Evolutionary conservation across 2,329 filamentous ascomycete species (phyloP).

Genomic region (Phialophora expanda): DNA sequence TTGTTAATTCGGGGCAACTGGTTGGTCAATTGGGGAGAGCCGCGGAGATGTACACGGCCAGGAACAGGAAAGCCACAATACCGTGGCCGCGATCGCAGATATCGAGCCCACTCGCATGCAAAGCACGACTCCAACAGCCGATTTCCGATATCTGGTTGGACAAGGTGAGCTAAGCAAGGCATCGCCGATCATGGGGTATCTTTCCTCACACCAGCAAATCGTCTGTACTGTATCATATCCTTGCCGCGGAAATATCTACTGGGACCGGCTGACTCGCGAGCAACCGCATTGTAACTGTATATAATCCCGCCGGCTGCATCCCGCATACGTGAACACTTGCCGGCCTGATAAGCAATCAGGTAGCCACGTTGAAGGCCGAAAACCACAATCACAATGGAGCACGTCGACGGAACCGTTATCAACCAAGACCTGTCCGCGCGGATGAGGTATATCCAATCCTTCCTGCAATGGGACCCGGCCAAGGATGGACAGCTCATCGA

Average conservation of each 20-base stretch:
- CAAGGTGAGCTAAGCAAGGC: background rate
- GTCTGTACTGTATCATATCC: background rate
- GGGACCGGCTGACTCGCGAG: background rate
- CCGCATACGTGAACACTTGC: background rate
- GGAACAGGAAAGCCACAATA: background rate
- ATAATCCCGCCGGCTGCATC: background rate
- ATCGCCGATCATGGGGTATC: background rate
- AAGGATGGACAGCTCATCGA: constrained; percentile 40
- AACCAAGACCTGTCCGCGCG: constrained; percentile 31
- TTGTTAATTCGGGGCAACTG: background rate
- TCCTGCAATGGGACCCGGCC: constrained; percentile 41
- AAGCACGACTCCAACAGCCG: background rate
- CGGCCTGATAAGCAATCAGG: background rate
- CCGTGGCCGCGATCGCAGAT: background rate
- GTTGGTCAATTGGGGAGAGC: background rate
- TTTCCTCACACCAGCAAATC: background rate
- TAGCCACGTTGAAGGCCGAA: background rate
- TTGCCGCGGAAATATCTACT: constrained; percentile 9
- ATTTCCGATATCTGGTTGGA: background rate
- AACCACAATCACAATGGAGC: constrained; percentile 29
- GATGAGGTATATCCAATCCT: constrained; percentile 40
- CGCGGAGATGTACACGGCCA: background rate
- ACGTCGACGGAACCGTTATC: constrained; percentile 30
- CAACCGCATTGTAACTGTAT: background rate
- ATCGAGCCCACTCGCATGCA: background rate